These are phyloP conservation scores for Diutina mesorugosa DNA, from an alignment of 1,139 yeast genomes.

Conservation along the genomic window DNA sequence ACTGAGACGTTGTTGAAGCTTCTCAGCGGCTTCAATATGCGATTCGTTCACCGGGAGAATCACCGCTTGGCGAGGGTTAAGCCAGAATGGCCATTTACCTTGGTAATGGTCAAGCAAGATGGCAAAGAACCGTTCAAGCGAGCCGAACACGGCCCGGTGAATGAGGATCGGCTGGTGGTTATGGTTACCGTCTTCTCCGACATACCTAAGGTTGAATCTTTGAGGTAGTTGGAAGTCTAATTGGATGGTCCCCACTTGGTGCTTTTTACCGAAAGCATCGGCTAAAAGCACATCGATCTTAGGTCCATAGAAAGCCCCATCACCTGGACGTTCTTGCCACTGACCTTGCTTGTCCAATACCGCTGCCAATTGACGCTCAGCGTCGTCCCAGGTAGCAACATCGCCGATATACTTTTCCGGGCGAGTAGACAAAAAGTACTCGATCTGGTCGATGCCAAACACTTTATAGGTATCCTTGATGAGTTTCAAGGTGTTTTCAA, in stretches of 20 bases:
- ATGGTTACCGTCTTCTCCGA: slow-evolving; percentile 33
- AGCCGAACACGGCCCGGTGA: slow-evolving; percentile 92
- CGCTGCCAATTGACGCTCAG: slow-evolving; percentile 57
- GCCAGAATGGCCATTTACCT: slow-evolving; percentile 98
- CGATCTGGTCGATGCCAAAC: slow-evolving; percentile 57
- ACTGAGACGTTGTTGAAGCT: slow-evolving; percentile 32
- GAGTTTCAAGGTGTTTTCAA: slow-evolving; percentile 58
- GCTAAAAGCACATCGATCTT: slow-evolving; percentile 77
- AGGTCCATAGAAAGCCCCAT: slow-evolving; percentile 98
- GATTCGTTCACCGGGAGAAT: slow-evolving; percentile 65
- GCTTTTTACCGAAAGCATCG: slow-evolving; percentile 74
- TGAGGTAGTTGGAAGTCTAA: slow-evolving; percentile 90
- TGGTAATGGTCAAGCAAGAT: slow-evolving; percentile 79
- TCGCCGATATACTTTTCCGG: slow-evolving; percentile 84
- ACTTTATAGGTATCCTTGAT: slow-evolving; percentile 68
- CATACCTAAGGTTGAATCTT: slow-evolving; percentile 65
- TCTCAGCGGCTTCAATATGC: slow-evolving; percentile 42
- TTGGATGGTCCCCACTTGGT: slow-evolving; percentile 94
- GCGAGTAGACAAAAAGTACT: slow-evolving; percentile 74
- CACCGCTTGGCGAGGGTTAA: slow-evolving; percentile 87
- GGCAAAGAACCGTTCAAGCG: slow-evolving; percentile 86
- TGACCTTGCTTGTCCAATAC: slow-evolving; percentile 43
- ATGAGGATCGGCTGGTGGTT: slow-evolving; percentile 72
- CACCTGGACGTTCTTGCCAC: slow-evolving; percentile 79
- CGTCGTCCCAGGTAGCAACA: slow-evolving; percentile 68